Conservation (phyloP, 2,329 filamentous ascomycete genomes). For the Orbilia quercus region DNA sequence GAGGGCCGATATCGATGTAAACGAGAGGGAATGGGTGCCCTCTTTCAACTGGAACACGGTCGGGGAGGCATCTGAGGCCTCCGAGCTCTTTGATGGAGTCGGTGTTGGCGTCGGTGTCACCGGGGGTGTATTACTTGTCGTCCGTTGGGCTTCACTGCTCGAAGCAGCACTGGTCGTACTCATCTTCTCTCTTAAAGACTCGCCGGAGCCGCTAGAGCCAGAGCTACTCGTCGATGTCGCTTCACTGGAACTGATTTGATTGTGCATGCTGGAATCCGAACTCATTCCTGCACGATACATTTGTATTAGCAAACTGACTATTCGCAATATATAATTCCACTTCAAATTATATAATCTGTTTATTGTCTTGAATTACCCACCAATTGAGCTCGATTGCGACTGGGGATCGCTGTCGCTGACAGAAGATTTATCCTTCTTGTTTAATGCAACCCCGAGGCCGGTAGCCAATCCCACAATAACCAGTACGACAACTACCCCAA, state of each 20-base stretch:
- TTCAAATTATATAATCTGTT: background rate
- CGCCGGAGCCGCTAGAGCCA: background rate
- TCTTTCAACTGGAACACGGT: background rate
- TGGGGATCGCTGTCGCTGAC: background rate
- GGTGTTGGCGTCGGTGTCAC: background rate
- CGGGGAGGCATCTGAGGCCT: background rate
- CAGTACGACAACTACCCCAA: conserved; percentile 6
- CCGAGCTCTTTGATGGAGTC: background rate
- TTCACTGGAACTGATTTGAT: too few species aligned
- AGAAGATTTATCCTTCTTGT: conserved; percentile 19
- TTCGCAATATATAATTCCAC: background rate
- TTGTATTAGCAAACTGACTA: too few species aligned
- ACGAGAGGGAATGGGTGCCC: conserved; percentile 2
- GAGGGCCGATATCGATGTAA: background rate
- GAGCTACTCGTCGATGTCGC: background rate
- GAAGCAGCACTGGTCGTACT: background rate
- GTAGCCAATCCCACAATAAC: conserved; percentile 29
- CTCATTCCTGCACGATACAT: background rate
- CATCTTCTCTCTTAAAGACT: too few species aligned
- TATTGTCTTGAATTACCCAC: background rate
- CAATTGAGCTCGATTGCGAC: background rate
- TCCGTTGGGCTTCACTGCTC: background rate
- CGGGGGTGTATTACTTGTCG: background rate
- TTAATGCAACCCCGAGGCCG: conserved; percentile 36
- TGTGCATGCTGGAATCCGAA: too few species aligned